Base-by-base conservation (phyloP, 2,329 filamentous ascomycete genomes). In the Penicillium sp. region DNA sequence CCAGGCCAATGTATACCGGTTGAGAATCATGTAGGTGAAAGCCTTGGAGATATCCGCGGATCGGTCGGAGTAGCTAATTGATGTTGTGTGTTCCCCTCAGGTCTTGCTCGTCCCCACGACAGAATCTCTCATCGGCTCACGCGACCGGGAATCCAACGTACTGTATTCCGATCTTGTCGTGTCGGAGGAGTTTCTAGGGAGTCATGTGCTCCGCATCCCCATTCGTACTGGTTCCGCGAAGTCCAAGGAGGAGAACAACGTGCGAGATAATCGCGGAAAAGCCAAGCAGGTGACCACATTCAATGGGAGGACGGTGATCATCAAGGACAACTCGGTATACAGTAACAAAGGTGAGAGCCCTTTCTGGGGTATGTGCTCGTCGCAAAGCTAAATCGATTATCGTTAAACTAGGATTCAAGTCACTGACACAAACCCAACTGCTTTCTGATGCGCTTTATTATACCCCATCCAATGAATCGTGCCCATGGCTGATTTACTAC, bases 401-500 rank as follows among this genome's bases (percentile, higher is more conserved):
- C 29, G 19, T 50, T 35, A 7, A 36, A 26, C 19, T 56, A 95
- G 90, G 92, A 47, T 99, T 97, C 81, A 96, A 94, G 76, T 85
- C 85, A 32, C 79, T 97, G 58, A 91, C 90, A 60, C 94, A 97
- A 70, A 90, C 92, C 30, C 91, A 94, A 69, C 78, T 97, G 32
- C 79, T 97, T 53, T 84, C 84, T 68, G 95, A 99, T 73, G 80
- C 83, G 35, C 83, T 96, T 36, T 97, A 91, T 82, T 96, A 95
- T 67, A 87, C 91, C 45, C 90, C 97, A 67, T 86, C 84, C n/a
- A 83, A 90, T 65, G 93, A 97, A 65, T 87, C 90, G 13, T 88
- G 91, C 64, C 90, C 92, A 81, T 99, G 94, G 91, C 84, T 99
- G 40, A 82, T 99, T 56, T 97, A 97, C 81, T 97, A 92, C 74